Base-by-base conservation (phyloP, 2,329 filamentous ascomycete species). In the Fusarium sp. region DNA sequence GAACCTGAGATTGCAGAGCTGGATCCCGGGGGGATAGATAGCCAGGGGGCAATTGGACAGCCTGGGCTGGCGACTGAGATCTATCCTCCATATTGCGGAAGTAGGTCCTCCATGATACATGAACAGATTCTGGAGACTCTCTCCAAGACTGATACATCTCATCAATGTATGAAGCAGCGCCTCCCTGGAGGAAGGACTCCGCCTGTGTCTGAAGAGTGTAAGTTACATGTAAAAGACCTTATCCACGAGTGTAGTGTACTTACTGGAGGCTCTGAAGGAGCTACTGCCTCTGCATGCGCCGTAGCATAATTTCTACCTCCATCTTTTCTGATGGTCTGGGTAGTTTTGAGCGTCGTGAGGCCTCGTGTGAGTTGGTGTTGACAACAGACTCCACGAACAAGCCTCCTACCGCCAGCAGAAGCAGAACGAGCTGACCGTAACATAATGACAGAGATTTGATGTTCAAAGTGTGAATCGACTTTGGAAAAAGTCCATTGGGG, bases 81-180 rank as follows among this genome's bases (percentile, higher is more conserved):
- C 95, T 95, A 75, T 91, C 93, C 87, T 99, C 96, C 93, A 99
- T 98, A 86, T 98, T 98, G 85, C 92, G 94, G 90, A 99, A 99
- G 89, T 99, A 99, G 81, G 96, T 92, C 86, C 97, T 95, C 96
- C 96, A 99, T 82, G 96, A 98, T 78, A 97, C 89, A 86, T 99
- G 96, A 61, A 99, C 96, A 81, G 94, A 98, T 77, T 92, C 90
- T 58, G 97, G 95, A 79, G 98, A 94, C 70, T 93, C 88, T 85
- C 95, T 98, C 96, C 97, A 99, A 82, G 95, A 92, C 86, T 98
- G 88, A 86, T 98, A 98, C 97, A 99, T 98, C 87, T 98, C 97
- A 84, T 99, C 96, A 83, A 98, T 94, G 86, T 99, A 99, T 86
- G 97, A 97, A 85, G 97, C 96, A 65, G 95, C 95, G 87, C 94